Evolutionary conservation across 106 monocot species (phyloP).

Genomic region (Dioscorea dumetorum): DNA sequence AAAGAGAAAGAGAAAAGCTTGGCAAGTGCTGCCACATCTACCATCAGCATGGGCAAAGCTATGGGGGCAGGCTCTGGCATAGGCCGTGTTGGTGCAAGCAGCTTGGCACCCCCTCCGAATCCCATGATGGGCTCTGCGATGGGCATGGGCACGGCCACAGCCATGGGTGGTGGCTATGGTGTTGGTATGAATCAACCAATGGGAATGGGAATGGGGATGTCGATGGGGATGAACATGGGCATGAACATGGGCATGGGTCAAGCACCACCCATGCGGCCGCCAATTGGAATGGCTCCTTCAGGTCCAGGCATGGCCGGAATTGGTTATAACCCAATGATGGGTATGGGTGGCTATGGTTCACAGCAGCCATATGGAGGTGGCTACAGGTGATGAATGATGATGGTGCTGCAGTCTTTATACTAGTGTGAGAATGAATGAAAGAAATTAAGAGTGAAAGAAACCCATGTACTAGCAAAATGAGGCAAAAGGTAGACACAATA

Average conservation of each 20-base stretch:
- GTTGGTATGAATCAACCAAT: constrained; percentile 18
- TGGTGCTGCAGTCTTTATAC: no score
- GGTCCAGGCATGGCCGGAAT: constrained; percentile 24
- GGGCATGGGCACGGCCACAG: constrained; percentile 28
- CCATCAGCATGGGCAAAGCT: constrained; percentile 87
- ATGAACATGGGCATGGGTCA: constrained; percentile 29
- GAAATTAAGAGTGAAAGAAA: no score
- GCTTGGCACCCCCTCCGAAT: constrained; percentile 24
- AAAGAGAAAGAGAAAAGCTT: constrained; percentile 44
- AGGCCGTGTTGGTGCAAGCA: constrained; percentile 20
- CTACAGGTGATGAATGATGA: constrained; percentile 29
- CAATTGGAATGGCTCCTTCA: constrained; percentile 12
- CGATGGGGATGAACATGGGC: constrained; percentile 13
- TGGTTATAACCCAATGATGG: constrained; percentile 52
- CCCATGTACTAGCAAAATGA: no score
- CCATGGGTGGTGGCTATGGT: constrained; percentile 9
- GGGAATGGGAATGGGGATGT: constrained; percentile 34
- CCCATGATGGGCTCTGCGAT: constrained; percentile 31
- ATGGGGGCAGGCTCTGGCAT: constrained; percentile 89
- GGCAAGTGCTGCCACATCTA: constrained; percentile 44
- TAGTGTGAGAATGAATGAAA: no score
- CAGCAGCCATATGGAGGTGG: constrained; percentile 54
- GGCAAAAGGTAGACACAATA: no score
- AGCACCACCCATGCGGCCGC: constrained; percentile 17
- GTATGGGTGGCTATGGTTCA: constrained; percentile 45